Base-by-base conservation (phyloP, 164 flowering plant genomes). In the Tetrastigma voinierianum region DNA sequence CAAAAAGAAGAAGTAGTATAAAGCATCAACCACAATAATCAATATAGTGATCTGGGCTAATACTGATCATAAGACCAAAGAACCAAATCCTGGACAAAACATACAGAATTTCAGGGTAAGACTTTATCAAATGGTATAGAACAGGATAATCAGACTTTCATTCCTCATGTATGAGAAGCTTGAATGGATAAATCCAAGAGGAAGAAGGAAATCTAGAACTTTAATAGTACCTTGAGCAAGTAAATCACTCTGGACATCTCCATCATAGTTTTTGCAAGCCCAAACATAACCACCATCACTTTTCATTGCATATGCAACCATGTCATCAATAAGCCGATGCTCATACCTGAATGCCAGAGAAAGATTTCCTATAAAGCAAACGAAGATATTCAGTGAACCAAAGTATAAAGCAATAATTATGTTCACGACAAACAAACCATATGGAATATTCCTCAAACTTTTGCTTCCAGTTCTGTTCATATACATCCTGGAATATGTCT, bases 211-310 rank as follows among this genome's bases (percentile, higher is more conserved):
- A 44, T 12, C 8, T 2, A 14, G 51, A n/a, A 62, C 14, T 20
- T 1, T 15, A 51, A n/a, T 45, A 57, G 74, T 57, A 93, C 99
- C 99, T 88, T 96, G 99, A 56, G 99, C 99, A 76, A 96, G 98
- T 69, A 93, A 79, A 81, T 96, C 99, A 81, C 99, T 96, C 78
- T 88, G 99, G 54, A 96, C 99, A 83, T 96, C 98, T 69, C 99
- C 99, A 80, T 96, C 99, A 70, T 96, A 96, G 75, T 96, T 96
- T 72, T 96, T 96, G 86, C 99, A 96, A n/a, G 98, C 98, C 99
- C 98, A 96, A 59, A 96, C 99, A 76, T 93, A 96, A 65, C 98
- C 99, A 68, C 99, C 99, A 51, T 88, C 95, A 68, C 96, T 93
- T 79, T 96, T 96, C 57, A 96, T 1, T 56, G 92, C 97, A 80